Conservation (phyloP, 306 rosid genomes). For the Senna tora region DNA sequence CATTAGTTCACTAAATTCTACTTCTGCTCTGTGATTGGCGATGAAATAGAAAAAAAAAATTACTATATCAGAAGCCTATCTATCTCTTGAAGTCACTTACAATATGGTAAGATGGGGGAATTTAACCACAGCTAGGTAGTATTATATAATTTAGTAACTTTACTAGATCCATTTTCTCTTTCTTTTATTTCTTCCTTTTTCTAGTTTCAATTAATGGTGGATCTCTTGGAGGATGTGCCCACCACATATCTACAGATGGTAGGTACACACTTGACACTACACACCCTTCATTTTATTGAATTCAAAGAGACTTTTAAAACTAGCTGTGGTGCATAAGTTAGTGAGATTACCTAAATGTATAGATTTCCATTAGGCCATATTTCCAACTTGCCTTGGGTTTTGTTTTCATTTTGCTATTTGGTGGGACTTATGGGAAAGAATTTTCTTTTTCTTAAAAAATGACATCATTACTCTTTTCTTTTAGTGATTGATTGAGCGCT, state of each 20-base stretch:
- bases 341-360: too few relatives aligned
- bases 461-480: too few relatives aligned
- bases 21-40: conserved; percentile 22
- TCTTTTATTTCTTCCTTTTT: background rate
- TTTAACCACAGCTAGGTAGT: background rate
- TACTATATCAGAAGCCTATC: conserved; percentile 3
- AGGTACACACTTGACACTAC: background rate
- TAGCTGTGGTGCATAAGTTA: too few relatives aligned
- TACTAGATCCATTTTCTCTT: too few relatives aligned
- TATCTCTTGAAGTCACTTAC: background rate
- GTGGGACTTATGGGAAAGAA: too few relatives aligned
- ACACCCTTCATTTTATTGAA: background rate
- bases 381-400: too few relatives aligned
- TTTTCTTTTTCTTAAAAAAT: too few relatives aligned
- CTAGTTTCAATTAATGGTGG: background rate
- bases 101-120: background rate
- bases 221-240: conserved; percentile 36
- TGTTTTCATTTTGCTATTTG: too few relatives aligned
- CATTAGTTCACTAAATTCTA: background rate
- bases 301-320: too few relatives aligned
- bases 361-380: too few relatives aligned
- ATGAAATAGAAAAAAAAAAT: background rate
- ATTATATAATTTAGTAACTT: too few relatives aligned
- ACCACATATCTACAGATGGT: background rate
- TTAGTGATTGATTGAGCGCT: background rate